These are phyloP conservation scores for Carex littledalei DNA, from an alignment of 176 grass and related monocot genomes.

Conservation along the genomic window DNA sequence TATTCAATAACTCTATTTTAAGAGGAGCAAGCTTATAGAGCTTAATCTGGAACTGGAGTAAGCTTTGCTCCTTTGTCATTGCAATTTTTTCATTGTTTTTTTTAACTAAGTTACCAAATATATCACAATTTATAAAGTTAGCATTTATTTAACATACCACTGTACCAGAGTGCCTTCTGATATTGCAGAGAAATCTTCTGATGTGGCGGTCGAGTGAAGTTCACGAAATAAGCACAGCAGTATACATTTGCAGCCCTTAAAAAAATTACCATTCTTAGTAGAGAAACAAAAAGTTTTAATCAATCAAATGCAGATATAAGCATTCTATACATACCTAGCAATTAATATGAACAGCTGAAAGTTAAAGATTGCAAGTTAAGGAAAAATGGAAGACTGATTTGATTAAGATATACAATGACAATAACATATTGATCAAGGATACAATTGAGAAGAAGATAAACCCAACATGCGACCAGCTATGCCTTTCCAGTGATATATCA, in stretches of 20 bases:
- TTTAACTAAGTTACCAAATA: background rate
- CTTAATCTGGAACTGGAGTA: background rate
- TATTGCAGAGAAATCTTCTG: slow-evolving; percentile 66
- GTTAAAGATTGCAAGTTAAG: slow-evolving; percentile 32
- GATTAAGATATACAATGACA: slow-evolving; percentile 1
- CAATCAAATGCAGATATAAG: background rate
- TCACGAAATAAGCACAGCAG: slow-evolving; percentile 73
- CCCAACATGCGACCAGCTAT: slow-evolving; percentile 90
- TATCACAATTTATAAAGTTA: background rate
- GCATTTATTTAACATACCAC: slow-evolving; percentile 39
- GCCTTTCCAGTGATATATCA: slow-evolving; percentile 79
- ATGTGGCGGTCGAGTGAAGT: slow-evolving; percentile 56
- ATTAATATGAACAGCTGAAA: slow-evolving; percentile 73
- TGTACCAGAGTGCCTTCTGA: slow-evolving; percentile 89
- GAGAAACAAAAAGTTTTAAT: background rate
- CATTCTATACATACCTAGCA: slow-evolving; percentile 57
- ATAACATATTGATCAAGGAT: slow-evolving; percentile 43
- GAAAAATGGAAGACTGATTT: slow-evolving; percentile 31
- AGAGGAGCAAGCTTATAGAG: background rate
- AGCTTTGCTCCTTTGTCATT: background rate
- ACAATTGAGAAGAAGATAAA: slow-evolving; percentile 99
- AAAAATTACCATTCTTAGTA: slow-evolving; percentile 14
- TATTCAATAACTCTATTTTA: background rate
- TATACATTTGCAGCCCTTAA: slow-evolving; percentile 90
- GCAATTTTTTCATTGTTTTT: background rate